Percentiles rank a stretch among this genome's conserved stretches.
Conservation (phyloP, 495 filamentous ascomycete genomes). For the Cudoniella acicularis region DNA sequence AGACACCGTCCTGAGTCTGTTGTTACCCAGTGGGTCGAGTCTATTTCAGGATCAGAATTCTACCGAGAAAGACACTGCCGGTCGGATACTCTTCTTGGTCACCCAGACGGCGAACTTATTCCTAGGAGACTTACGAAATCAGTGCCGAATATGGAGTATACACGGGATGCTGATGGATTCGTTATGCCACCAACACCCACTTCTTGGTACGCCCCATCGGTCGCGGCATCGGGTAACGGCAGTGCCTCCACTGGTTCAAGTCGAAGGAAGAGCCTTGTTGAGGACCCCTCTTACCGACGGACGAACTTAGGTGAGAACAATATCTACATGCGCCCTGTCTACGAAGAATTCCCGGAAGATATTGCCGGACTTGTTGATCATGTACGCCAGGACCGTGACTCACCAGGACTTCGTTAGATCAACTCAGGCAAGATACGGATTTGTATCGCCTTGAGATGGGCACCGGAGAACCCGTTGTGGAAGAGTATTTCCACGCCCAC, state of each 20-base stretch:
- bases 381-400: no score
- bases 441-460: no score
- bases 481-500: not conserved
- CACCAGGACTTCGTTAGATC: no score
- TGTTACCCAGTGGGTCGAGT: slow-evolving; percentile 32
- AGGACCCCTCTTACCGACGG: slow-evolving; percentile 21
- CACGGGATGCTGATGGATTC: slow-evolving; percentile 28
- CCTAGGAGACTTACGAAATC: slow-evolving; percentile 29
- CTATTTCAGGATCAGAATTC: slow-evolving; percentile 16
- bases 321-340: slow-evolving; percentile 16
- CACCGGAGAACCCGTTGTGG: no score
- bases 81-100: slow-evolving; percentile 28
- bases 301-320: slow-evolving; percentile 21
- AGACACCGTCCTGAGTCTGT: slow-evolving; percentile 22
- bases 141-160: slow-evolving; percentile 26
- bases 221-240: slow-evolving; percentile 8
- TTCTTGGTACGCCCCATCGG: slow-evolving; percentile 7
- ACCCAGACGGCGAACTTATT: slow-evolving; percentile 24
- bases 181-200: slow-evolving; percentile 23
- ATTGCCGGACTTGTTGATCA: slow-evolving; percentile 21
- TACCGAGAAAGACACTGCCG: slow-evolving; percentile 29
- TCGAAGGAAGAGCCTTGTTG: slow-evolving; percentile 17
- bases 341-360: slow-evolving; percentile 18
- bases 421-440: no score
- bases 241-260: slow-evolving; percentile 8